A percentile compares a stretch with the other conserved stretches of the same genome.
phyloP scores from a whole-genome alignment of 148 eudicot genomes.

The Rhododendron mucronatum region DNA sequence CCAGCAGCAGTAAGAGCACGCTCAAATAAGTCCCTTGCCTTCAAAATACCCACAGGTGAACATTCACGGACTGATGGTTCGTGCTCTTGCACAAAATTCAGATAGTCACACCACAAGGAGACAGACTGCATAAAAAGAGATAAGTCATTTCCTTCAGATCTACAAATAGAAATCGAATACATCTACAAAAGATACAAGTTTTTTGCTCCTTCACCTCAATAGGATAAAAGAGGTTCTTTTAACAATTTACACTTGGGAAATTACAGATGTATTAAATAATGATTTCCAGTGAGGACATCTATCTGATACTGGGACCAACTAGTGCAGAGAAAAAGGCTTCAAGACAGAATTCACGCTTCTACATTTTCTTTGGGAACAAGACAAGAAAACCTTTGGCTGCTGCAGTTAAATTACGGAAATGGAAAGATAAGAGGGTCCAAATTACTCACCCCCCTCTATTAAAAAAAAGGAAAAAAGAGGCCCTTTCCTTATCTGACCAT shows the following conservation, averaged over 20 bases:
- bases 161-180: background rate
- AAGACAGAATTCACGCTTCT: background rate
- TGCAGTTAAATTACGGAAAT: background rate
- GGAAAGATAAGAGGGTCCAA: background rate
- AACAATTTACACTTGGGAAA: background rate
- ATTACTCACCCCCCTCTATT: background rate
- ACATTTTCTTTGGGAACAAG: background rate
- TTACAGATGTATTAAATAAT: background rate
- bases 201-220: slow-evolving; percentile 2
- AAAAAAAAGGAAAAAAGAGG: too few relatives aligned
- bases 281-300: background rate
- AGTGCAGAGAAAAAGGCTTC: background rate
- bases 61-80: slow-evolving; percentile 63
- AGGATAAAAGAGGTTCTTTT: background rate
- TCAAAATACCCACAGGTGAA: slow-evolving; percentile 61
- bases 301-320: background rate
- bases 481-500: too few relatives aligned
- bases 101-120: slow-evolving; percentile 80
- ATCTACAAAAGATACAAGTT: background rate
- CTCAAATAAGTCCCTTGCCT: slow-evolving; percentile 80
- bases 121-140: slow-evolving; percentile 59
- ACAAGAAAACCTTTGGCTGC: background rate
- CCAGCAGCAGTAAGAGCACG: slow-evolving; percentile 89
- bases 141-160: background rate
- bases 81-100: slow-evolving; percentile 66